Conservation (phyloP, 2,329 filamentous ascomycete genomes). For the Penicillium sp. region DNA sequence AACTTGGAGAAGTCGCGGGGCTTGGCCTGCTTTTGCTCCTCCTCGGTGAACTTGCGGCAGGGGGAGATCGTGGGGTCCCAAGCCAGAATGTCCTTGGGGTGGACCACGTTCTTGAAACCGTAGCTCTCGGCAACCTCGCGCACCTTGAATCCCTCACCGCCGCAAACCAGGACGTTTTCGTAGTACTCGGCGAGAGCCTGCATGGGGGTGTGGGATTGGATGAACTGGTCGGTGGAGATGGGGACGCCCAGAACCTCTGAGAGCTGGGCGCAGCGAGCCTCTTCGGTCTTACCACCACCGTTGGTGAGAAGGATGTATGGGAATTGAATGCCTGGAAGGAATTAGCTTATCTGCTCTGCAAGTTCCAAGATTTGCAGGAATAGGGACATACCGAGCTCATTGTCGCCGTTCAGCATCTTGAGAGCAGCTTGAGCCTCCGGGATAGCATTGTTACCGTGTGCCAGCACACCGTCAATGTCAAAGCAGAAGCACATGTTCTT, state of each 20-base stretch:
- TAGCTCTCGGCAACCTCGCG: conserved; percentile 72
- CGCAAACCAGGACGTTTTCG: conserved; percentile 72
- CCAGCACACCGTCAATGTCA: conserved; percentile 68
- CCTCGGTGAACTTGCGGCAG: conserved; percentile 67
- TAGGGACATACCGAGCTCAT: conserved; percentile 59
- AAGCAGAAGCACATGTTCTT: conserved; percentile 84
- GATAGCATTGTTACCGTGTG: conserved; percentile 71
- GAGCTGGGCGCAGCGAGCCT: conserved; percentile 66
- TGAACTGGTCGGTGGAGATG: conserved; percentile 72
- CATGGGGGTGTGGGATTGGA: conserved; percentile 77
- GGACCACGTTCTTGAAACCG: conserved; percentile 72
- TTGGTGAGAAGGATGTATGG: conserved; percentile 75
- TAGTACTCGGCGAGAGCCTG: conserved; percentile 75
- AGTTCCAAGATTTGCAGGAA: background rate
- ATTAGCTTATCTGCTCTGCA: background rate
- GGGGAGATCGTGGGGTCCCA: conserved; percentile 70
- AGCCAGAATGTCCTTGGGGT: conserved; percentile 72
- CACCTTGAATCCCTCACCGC: conserved; percentile 74
- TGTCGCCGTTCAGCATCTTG: conserved; percentile 74
- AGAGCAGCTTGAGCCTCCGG: conserved; percentile 66
- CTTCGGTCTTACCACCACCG: conserved; percentile 71
- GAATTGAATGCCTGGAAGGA: conserved; percentile 65
- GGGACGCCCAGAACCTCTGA: conserved; percentile 66
- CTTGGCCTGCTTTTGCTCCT: conserved; percentile 66
- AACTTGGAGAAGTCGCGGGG: conserved; percentile 71